Percentiles rank a stretch among this genome's conserved stretches.
Evolutionary conservation across 1,284 basidiomycete species (phyloP).

Genomic region (Ustilago xerochloae): DNA sequence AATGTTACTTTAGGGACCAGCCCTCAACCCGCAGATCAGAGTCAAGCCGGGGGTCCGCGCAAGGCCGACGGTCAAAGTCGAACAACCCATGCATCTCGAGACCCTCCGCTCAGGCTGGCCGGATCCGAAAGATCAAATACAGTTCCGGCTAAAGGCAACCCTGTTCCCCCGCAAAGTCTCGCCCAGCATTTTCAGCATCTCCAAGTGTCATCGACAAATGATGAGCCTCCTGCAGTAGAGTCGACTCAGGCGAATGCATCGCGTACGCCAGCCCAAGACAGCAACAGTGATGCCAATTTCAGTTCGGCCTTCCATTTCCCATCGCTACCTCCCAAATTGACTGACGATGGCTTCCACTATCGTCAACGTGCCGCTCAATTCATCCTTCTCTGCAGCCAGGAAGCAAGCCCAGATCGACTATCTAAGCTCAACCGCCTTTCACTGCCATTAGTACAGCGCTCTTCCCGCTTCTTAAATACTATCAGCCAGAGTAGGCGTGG

Average conservation of each 20-base stretch:
- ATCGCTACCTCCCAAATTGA: slow-evolving; percentile 22
- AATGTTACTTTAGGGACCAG: background rate
- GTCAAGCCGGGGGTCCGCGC: too few relatives aligned
- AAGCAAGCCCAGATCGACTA: slow-evolving; percentile 17
- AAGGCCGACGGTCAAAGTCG: too few relatives aligned
- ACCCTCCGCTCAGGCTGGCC: too few relatives aligned
- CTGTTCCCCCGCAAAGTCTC: slow-evolving; percentile 9
- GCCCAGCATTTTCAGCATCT: slow-evolving; percentile 25
- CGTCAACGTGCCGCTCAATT: slow-evolving; percentile 44
- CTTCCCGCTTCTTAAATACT: background rate
- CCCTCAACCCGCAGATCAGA: background rate
- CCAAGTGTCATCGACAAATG: slow-evolving; percentile 6
- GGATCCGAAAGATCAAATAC: too few relatives aligned
- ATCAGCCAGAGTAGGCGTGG: background rate
- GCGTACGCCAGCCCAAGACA: background rate
- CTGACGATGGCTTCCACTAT: slow-evolving; percentile 39
- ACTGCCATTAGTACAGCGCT: background rate
- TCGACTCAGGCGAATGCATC: background rate
- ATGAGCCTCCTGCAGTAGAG: background rate
- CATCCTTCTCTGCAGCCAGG: slow-evolving; percentile 36
- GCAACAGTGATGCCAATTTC: background rate
- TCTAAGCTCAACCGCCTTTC: slow-evolving; percentile 20
- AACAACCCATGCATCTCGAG: too few relatives aligned
- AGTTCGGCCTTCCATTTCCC: slow-evolving; percentile 21
- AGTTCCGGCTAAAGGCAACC: too few relatives aligned